Base-by-base conservation (phyloP, 441 rosid genomes). In the Gossypium schwendimanii region DNA sequence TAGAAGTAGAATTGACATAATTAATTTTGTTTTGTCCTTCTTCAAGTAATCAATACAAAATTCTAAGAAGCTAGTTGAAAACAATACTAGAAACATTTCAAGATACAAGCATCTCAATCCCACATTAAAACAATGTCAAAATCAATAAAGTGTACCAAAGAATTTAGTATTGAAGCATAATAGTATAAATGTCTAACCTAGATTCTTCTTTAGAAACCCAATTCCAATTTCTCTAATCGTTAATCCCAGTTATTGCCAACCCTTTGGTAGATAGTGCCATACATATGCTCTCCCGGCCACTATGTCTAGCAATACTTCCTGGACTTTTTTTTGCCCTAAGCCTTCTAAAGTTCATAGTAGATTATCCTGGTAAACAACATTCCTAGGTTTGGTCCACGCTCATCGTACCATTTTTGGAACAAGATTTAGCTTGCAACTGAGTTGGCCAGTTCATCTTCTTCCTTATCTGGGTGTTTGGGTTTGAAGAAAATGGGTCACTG, bases 141-240 rank as follows among this genome's bases (percentile, higher is more conserved):
- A 55, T 33, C 39, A 72, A 79, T 14, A 55, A 36, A 62, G 57
- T 41, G 55, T 26, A 50, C 60, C 11, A 31, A 10, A 1, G 23
- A 18, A 0, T 63, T 36, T 24, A 49, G 65, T 55, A 17, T 17
- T 41, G 4, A 70, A 52, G 61, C 15, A 11, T 11, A 23, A 73
- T 39, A 18, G 1, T 58, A 71, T 7, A 7, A 44, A 9, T 23
- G 70, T 33, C 78, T 36, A 69, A 93, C 98, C 97, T 91, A 66
- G 98, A 93, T 80, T 93, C 98, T 83, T 89, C 96, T 3, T 96
- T 91, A 2, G 92, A 83, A 70, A 89, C 69, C 97, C 95, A 94
- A 76, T 83, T 94, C 98, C 98, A 94, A 72, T 94, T 91, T 82
- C 97, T 88, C 60, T 92, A 81, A 70, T 94, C 98, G 14, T 91